phyloP scores from a whole-genome alignment of 148 eudicot species.

The Vaccinium darrowii region DNA sequence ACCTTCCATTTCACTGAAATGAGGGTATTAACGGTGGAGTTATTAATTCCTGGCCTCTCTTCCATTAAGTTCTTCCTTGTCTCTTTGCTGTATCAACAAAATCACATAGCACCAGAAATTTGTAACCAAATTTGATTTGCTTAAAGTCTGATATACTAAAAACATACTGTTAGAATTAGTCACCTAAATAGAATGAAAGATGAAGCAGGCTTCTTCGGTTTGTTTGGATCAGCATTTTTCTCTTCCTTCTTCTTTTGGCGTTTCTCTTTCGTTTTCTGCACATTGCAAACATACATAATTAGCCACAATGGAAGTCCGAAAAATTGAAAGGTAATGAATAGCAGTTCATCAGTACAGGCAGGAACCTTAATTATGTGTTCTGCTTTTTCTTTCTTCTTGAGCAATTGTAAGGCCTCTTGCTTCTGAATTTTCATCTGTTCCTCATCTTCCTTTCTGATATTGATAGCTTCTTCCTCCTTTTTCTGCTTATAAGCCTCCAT shows the following conservation, averaged over 20 bases:
- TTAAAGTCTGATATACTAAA: background rate
- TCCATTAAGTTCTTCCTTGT: conserved; percentile 62
- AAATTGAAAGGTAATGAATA: background rate
- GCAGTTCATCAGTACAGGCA: background rate
- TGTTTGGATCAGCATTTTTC: conserved; percentile 75
- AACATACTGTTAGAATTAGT: background rate
- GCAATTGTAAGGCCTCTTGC: conserved; percentile 83
- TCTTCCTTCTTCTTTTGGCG: conserved; percentile 54
- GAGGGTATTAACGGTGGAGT: conserved; percentile 57
- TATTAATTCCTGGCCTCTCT: conserved; percentile 67
- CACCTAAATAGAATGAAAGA: conserved; percentile 79
- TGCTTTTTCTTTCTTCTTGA: conserved; percentile 89
- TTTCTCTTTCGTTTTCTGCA: conserved; percentile 71
- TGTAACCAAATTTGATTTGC: background rate
- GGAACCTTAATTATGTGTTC: conserved; percentile 76
- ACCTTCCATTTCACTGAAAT: conserved; percentile 96
- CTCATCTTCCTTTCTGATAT: conserved; percentile 62
- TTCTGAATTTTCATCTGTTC: conserved; percentile 79
- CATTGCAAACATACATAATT: background rate
- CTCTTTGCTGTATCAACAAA: conserved; percentile 53
- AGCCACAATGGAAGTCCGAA: background rate
- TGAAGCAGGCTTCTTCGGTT: conserved; percentile 85
- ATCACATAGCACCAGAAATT: background rate
- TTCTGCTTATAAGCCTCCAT: conserved; percentile 82
- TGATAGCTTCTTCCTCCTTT: conserved; percentile 79